Base-by-base conservation (phyloP, 1,284 basidiomycete genomes). In the Rhodotorula sp. region DNA sequence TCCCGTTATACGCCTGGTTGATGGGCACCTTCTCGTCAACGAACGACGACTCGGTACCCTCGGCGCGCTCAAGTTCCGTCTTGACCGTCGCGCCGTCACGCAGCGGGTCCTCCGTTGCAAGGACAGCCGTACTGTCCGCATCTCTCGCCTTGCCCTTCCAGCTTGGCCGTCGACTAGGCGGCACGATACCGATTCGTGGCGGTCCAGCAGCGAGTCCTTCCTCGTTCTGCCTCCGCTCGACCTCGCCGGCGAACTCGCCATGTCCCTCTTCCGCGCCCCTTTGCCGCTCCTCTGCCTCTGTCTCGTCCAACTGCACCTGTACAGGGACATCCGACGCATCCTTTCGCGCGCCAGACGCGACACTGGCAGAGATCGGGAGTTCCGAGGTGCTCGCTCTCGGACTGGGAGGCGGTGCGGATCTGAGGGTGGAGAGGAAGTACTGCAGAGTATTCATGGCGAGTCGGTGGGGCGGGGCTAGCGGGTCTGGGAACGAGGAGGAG, bases 381-480 rank as follows among this genome's bases (percentile, higher is more conserved):
- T 51, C 58, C 10, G 55, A 59, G 22, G 68, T 70, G 40, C 57
- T 60, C 16, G 68, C 64, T 11, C 64, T 46, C 8, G 68, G 57
- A 8, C 64, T 66, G 4, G 64, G 68, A 2, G 68, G 68, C 4
- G 68, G 68, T 5, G 68, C 37, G 2, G 68, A 64, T 20, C 68
- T 52, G 15, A 70, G 40, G 8, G 68, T 64, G 9, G 68, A 64
- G 24, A 70, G 68, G 31, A 70, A 70, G 44, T 66, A 70, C 16
- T 62, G 59, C 30, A 70, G 65, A 15, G 68, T 70, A 53, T 70
- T 70, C 68, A 70, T 70, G n/a, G 0, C 30, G 52, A 2, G 31
- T 22, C 16, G 6, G 15, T 26, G 26, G 2, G 2, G 10, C 9
- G 16, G 26, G 26, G 9, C 22, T n/a, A 4, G 55, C n/a, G 55